Conservation (phyloP, 805 yeast species). For the Yarrowia porcina region DNA sequence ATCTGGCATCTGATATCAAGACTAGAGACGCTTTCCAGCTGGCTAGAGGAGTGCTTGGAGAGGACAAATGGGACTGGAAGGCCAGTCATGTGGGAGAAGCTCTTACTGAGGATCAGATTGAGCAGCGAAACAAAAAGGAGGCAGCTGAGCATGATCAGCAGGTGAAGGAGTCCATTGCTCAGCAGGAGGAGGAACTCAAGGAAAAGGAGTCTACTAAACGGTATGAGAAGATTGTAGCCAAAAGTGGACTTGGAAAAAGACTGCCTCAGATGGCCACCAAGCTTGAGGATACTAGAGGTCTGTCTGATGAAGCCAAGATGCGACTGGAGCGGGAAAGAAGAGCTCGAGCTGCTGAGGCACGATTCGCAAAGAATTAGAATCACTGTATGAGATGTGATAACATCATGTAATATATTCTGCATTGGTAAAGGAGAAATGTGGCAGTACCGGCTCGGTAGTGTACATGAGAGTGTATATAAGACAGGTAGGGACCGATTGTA, state of each 20-base stretch:
- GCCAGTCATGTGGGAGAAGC: constrained; percentile 62
- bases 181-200: constrained; percentile 79
- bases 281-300: constrained; percentile 42
- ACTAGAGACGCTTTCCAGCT: constrained; percentile 57
- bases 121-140: constrained; percentile 32
- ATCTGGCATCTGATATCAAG: constrained; percentile 46
- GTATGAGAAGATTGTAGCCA: constrained; percentile 26
- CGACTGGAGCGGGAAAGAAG: constrained; percentile 88
- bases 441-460: too few relatives aligned
- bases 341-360: constrained; percentile 94
- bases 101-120: constrained; percentile 38
- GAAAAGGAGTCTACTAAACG: constrained; percentile 70
- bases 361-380: constrained; percentile 45
- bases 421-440: too few relatives aligned
- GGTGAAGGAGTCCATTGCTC: constrained; percentile 41
- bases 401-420: too few relatives aligned
- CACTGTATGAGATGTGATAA: background rate
- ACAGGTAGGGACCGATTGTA: too few relatives aligned
- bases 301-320: constrained; percentile 70
- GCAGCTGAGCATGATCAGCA: constrained; percentile 30
- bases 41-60: constrained; percentile 67
- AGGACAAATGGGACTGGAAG: constrained; percentile 65
- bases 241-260: constrained; percentile 33
- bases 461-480: background rate
- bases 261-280: constrained; percentile 31